These are phyloP conservation scores for Candida lessepsii DNA, from an alignment of 805 yeast species.

Conservation along the genomic window DNA sequence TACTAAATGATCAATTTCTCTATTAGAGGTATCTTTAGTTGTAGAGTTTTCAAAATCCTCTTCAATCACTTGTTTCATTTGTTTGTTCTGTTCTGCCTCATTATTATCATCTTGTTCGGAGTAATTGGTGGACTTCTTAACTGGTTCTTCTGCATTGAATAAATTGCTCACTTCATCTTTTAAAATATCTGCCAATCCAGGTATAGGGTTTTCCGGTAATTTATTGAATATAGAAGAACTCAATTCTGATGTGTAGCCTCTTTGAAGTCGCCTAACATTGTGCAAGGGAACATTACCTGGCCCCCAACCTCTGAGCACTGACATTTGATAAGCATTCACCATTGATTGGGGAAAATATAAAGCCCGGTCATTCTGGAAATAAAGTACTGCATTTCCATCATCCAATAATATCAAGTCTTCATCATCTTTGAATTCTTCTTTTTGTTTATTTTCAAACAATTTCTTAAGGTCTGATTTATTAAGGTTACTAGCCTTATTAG, in stretches of 20 bases:
- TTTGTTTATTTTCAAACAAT: constrained; percentile 15
- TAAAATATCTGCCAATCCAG: constrained; percentile 32
- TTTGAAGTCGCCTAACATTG: constrained; percentile 48
- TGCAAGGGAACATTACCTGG: constrained; percentile 36
- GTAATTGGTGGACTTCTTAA: constrained; percentile 20
- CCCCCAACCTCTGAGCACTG: constrained; percentile 34
- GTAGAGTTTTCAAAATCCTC: constrained; percentile 46
- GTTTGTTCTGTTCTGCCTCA: constrained; percentile 21
- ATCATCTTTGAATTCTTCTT: constrained; percentile 14
- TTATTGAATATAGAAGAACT: constrained; percentile 30
- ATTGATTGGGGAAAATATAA: constrained; percentile 45
- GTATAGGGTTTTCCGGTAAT: constrained; percentile 31
- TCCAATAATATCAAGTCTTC: constrained; percentile 29
- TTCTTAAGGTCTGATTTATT: constrained; percentile 14
- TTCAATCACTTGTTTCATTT: constrained; percentile 46
- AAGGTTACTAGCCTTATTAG: constrained; percentile 3
- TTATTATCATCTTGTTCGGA: constrained; percentile 12
- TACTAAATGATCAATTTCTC: constrained; percentile 60
- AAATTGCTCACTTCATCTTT: constrained; percentile 27
- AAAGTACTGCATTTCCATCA: constrained; percentile 38
- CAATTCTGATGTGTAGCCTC: constrained; percentile 48
- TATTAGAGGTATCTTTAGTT: constrained; percentile 19
- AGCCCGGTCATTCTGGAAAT: constrained; percentile 43
- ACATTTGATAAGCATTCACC: constrained; percentile 39
- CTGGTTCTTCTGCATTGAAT: constrained; percentile 21